Evolutionary conservation across 768 basidiomycete species (phyloP).

Genomic region (Rhodotorula diobovata): DNA sequence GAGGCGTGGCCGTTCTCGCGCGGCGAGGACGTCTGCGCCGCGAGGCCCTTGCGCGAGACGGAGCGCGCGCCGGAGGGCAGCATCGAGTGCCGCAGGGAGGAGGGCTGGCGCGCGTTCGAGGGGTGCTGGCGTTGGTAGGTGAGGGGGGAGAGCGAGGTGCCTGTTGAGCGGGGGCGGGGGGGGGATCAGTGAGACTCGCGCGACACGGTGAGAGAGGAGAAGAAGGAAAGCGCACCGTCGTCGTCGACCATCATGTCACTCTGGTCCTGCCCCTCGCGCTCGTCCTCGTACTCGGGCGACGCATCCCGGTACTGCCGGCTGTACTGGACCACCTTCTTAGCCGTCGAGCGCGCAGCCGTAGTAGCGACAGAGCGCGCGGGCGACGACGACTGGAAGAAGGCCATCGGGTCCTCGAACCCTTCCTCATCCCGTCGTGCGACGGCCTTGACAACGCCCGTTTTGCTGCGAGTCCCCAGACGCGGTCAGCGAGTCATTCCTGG

Average conservation of each 20-base stretch:
- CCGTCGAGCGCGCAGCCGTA: constrained; percentile 6
- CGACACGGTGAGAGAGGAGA: no score
- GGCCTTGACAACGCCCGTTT: constrained; percentile 20
- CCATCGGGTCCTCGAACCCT: constrained; percentile 48
- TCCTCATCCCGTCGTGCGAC: constrained; percentile 24
- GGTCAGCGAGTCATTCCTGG: background rate
- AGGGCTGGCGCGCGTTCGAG: constrained; percentile 12
- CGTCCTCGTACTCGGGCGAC: background rate
- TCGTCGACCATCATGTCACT: constrained; percentile 27
- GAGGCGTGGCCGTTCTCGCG: background rate
- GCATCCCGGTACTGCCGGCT: background rate
- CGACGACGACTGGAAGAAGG: constrained; percentile 46
- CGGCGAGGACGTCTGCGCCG: background rate
- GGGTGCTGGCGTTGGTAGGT: constrained; percentile 12
- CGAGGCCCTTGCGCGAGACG: constrained; percentile 2
- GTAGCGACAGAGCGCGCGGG: constrained; percentile 5
- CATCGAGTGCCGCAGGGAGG: constrained; percentile 24
- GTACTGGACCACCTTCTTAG: constrained; percentile 1
- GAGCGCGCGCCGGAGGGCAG: constrained; percentile 5
- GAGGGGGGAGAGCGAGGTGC: constrained; percentile 9
- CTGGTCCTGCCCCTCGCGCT: background rate
- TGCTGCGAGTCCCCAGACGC: constrained; percentile 3
- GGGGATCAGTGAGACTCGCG: background rate
- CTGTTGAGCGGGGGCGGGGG: background rate
- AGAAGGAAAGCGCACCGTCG: constrained; percentile 2